Evolutionary conservation across 2,329 filamentous ascomycete species (phyloP), one percentile per base, ranked within the genome.

Genomic region (Talaromyces sp.): DNA sequence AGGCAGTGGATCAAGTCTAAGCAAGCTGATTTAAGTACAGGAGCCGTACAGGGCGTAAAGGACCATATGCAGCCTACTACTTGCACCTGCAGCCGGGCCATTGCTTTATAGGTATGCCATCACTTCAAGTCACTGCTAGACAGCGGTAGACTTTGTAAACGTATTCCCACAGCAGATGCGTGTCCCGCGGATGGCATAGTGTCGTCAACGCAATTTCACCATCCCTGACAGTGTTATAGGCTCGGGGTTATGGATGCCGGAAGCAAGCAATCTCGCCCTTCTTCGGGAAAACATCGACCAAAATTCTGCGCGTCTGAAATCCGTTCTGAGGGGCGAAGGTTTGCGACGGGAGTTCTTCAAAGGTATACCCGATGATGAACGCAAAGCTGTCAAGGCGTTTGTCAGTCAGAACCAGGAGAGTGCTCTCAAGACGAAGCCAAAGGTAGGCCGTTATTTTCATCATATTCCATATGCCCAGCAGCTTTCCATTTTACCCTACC

Each of bases 41-140:
- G 86, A 95, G 90, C 61, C 87, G 92, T 23, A 96, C 92, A 0
- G 92, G 92, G 23, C 85, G 90, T 60, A 96, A 96, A 76, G 91
- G 91, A 0, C 88, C 90, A 9, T 96, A 95, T 75, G 92, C 92
- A 6, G 89, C 87, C 71, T 96, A 96, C 78, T 96, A 96, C 76
- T 78, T 96, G 23, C 92, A 96, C 73, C 83, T 91, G 65, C 86
- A 94, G 72, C 91, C 92, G 10, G 79, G 79, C 28, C 79, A 83
- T 57, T 89, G 86, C 71, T 90, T 94, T 68, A 80, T 96, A 50
- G 92, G 86, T 87, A 78, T 78, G 84, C 82, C 47, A 31, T 57
- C 33, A 51, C 44, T 47, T 23, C 44, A 47, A 47, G 36, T 40
- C 36, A n/a, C 34, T 40, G 34, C 34, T 40, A 14, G 14, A 14